Evolutionary conservation across 257 asterid genomes (phyloP).

Genomic region (Euphrasia confusa): DNA sequence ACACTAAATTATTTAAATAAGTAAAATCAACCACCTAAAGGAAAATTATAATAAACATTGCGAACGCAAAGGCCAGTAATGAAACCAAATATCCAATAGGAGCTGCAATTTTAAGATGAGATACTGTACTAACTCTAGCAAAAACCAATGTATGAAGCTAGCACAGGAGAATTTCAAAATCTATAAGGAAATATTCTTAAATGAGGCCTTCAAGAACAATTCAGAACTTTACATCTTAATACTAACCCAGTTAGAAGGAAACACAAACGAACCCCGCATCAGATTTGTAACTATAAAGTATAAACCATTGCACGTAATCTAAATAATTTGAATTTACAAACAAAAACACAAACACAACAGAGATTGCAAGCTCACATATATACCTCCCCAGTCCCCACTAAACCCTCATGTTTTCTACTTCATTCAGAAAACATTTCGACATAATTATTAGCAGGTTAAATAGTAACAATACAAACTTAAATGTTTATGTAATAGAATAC

Average conservation of each 20-base stretch:
- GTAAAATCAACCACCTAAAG: background rate
- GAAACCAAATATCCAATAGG: too few species aligned
- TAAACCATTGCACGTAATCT: background rate
- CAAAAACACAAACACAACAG: background rate
- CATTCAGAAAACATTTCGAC: constrained; percentile 1
- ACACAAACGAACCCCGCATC: background rate
- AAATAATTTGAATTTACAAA: background rate
- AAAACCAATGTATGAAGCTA: too few species aligned
- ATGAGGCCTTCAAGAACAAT: too few species aligned
- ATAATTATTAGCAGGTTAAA: background rate
- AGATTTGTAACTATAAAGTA: background rate
- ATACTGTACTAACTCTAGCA: too few species aligned
- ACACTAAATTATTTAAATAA: constrained; percentile 15
- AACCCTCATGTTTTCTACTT: constrained; percentile 4
- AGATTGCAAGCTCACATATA: background rate
- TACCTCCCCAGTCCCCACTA: constrained; percentile 2
- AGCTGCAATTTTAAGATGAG: too few species aligned
- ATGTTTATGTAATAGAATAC: constrained; percentile 3
- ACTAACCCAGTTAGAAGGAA: background rate
- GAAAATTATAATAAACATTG: too few species aligned
- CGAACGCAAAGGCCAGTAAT: too few species aligned
- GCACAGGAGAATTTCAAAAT: too few species aligned
- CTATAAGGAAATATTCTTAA: too few species aligned
- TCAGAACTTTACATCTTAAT: too few species aligned
- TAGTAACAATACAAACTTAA: constrained; percentile 15